Base-by-base conservation (phyloP, 495 filamentous ascomycete genomes). In the Penicillium silybi region DNA sequence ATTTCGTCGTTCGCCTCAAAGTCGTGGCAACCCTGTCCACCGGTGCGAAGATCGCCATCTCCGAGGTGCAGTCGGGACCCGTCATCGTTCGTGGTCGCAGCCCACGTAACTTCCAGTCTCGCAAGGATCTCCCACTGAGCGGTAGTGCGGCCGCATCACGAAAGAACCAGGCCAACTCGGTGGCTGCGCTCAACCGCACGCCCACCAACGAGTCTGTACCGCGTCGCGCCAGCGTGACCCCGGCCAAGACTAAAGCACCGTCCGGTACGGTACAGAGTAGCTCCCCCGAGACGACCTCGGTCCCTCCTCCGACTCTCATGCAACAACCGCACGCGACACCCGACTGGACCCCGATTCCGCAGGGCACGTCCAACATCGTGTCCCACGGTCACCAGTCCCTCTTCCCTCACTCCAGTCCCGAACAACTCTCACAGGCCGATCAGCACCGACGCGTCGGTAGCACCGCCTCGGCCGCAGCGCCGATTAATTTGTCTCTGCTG, bases 71-170 rank as follows among this genome's bases (percentile, higher is more conserved):
- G 32, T 90, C 87, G 15, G 83, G 85, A 15, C 85, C 87, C 3
- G 85, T 91, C 49, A 86, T 91, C 37, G 87, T 91, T 23, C 80
- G 87, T 38, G 87, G 87, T 40, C 81, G 87, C 53, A 90, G 87
- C 56, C 87, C 87, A 16, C 79, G 87, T 45, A 91, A 91, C 58
- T 91, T 91, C 58, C 85, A 88, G 62, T 82, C 85, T 27, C 73
- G 86, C 49, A 89, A 88, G 60, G 87, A 91, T 61, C 82, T 88
- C 19, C 85, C 87, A 16, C 72, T 91, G 19, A 76, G 86, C 27
- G 85, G 85, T 13, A 87, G 84, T 26, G 85, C 85, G 34, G 81
- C 81, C 9, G 83, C 83, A 41, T 86, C 85, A n/a, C 71, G 87
- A 17, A 78, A 79, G 64, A 69, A 69, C 52, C 69, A 75, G 58